Percentiles rank a stretch among this genome's conserved stretches.
These are phyloP conservation scores for Talaromyces piceae DNA, from an alignment of 2,329 filamentous ascomycete genomes.

Conservation along the genomic window DNA sequence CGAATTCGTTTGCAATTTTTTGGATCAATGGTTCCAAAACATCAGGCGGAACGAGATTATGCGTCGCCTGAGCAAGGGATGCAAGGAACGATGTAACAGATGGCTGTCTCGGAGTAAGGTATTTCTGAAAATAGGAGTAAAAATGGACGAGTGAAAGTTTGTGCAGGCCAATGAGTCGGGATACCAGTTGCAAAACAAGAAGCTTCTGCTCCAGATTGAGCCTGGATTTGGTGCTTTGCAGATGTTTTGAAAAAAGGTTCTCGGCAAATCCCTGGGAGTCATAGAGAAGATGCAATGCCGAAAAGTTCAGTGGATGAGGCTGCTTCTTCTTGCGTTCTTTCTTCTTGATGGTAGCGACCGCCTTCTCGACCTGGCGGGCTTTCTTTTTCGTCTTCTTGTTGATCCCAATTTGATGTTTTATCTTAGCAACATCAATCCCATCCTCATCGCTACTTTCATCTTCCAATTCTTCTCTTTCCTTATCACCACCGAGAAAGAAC, in stretches of 20 bases:
- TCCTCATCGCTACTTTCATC: slow-evolving; percentile 81
- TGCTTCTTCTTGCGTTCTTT: slow-evolving; percentile 82
- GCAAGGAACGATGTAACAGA: slow-evolving; percentile 91
- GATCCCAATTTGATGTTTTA: slow-evolving; percentile 79
- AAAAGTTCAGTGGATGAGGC: slow-evolving; percentile 89
- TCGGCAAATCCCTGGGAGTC: slow-evolving; percentile 94
- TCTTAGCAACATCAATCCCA: slow-evolving; percentile 65
- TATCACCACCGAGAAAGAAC: slow-evolving; percentile 94
- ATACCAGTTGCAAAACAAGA: slow-evolving; percentile 82
- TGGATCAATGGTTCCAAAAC: slow-evolving; percentile 80
- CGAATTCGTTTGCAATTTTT: slow-evolving; percentile 98
- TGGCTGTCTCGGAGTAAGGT: slow-evolving; percentile 77
- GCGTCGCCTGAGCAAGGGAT: slow-evolving; percentile 82
- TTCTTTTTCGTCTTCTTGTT: slow-evolving; percentile 97
- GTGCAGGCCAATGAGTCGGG: slow-evolving; percentile 83
- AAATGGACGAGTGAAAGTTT: slow-evolving; percentile 82
- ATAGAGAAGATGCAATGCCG: slow-evolving; percentile 84
- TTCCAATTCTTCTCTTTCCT: slow-evolving; percentile 86
- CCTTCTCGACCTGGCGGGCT: slow-evolving; percentile 68
- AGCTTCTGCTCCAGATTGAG: slow-evolving; percentile 83
- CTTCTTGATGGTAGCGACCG: slow-evolving; percentile 72
- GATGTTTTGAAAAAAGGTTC: slow-evolving; percentile 78
- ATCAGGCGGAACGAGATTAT: slow-evolving; percentile 87
- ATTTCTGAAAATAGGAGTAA: slow-evolving; percentile 95
- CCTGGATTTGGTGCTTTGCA: slow-evolving; percentile 79